Evolutionary conservation across 495 filamentous ascomycete species (phyloP).

Genomic region (Usnea hakonensis): DNA sequence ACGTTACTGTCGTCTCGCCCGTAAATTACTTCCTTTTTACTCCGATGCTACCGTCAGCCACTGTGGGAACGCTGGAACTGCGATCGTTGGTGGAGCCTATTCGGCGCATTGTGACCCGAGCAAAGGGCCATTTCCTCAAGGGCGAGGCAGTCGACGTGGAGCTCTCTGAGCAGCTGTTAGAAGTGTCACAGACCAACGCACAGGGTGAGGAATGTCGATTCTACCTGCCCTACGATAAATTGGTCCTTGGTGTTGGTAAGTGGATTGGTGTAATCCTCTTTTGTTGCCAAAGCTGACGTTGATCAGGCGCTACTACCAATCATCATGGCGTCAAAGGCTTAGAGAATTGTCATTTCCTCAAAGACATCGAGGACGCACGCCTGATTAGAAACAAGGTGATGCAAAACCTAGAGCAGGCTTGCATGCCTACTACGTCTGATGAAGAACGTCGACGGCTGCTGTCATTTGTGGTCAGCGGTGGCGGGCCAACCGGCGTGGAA

Average conservation of each 20-base stretch:
- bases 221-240: slow-evolving; percentile 96
- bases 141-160: slow-evolving; percentile 81
- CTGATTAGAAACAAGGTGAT: slow-evolving; percentile 83
- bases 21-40: slow-evolving; percentile 97
- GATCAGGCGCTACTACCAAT: slow-evolving; percentile 73
- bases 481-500: slow-evolving; percentile 93
- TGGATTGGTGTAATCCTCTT: not conserved
- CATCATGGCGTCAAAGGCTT: slow-evolving; percentile 94
- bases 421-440: slow-evolving; percentile 83
- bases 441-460: slow-evolving; percentile 80
- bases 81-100: slow-evolving; percentile 90
- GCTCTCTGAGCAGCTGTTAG: slow-evolving; percentile 83
- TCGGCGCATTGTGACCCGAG: slow-evolving; percentile 64
- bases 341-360: slow-evolving; percentile 89
- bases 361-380: slow-evolving; percentile 86
- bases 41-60: slow-evolving; percentile 93
- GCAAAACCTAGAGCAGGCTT: slow-evolving; percentile 87
- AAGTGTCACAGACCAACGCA: slow-evolving; percentile 67
- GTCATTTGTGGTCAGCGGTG: slow-evolving; percentile 91
- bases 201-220: slow-evolving; percentile 66
- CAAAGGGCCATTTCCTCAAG: slow-evolving; percentile 84
- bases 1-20: slow-evolving; percentile 88
- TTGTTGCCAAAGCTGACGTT: slow-evolving; percentile 13
- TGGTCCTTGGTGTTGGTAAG: slow-evolving; percentile 86
- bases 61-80: slow-evolving; percentile 89